phyloP scores from a whole-genome alignment of 495 filamentous ascomycete species.

The Melanomma pulvis-pyrius region DNA sequence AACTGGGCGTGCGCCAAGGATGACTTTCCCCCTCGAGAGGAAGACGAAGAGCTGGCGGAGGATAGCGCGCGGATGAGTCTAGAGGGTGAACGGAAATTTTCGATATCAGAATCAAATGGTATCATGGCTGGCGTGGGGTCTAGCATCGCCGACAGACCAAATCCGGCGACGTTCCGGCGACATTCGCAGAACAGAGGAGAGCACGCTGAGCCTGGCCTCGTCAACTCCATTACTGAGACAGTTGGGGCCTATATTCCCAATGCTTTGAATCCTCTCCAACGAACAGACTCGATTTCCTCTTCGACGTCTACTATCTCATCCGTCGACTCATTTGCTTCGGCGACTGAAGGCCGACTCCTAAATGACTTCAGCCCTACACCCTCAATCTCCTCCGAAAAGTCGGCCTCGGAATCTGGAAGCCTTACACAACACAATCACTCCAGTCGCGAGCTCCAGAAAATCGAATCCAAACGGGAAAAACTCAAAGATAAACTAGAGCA shows the following conservation, averaged over 20 bases:
- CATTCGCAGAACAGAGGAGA: conserved; percentile 5
- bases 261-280: conserved; percentile 24
- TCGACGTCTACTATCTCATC: conserved; percentile 18
- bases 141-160: conserved; percentile 30
- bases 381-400: conserved; percentile 18
- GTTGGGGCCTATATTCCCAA: conserved; percentile 22
- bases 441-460: conserved; percentile 74
- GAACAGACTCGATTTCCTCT: conserved; percentile 22
- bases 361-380: neutral
- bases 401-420: conserved; percentile 35
- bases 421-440: conserved; percentile 48
- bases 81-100: conserved; percentile 18
- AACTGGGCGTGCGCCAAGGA: conserved; percentile 74
- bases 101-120: conserved; percentile 34
- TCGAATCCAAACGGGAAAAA: conserved; percentile 69
- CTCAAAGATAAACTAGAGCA: conserved; percentile 68
- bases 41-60: conserved; percentile 34
- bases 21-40: conserved; percentile 47
- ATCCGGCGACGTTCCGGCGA: conserved; percentile 10
- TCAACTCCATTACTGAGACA: conserved; percentile 16
- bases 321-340: conserved; percentile 44
- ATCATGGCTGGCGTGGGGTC: conserved; percentile 34
- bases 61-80: conserved; percentile 29
- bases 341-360: conserved; percentile 14
- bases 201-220: neutral